A percentile compares a stretch with the other conserved stretches of the same genome.
phyloP scores from a whole-genome alignment of 225 moss, liverwort and hornwort genomes.

The Physcomitrium patens region DNA sequence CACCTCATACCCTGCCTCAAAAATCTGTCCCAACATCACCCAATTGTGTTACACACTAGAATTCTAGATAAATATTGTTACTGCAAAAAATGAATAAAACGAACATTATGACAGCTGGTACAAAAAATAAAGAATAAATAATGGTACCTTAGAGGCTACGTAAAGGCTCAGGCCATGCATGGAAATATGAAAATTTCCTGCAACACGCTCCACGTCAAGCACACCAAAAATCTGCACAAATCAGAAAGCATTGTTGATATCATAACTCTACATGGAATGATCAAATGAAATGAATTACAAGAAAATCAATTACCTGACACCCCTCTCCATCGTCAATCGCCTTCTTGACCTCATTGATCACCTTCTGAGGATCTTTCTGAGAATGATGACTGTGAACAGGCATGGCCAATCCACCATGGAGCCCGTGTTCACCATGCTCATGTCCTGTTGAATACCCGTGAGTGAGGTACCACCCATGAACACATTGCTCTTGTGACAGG shows the following conservation, averaged over 20 bases:
- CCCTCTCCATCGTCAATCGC: slow-evolving; percentile 87
- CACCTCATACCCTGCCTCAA: slow-evolving; percentile 75
- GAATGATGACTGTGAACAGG: slow-evolving; percentile 54
- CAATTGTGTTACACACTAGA: slow-evolving; percentile 20
- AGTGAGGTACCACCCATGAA: slow-evolving; percentile 2
- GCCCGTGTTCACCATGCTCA: slow-evolving; percentile 50
- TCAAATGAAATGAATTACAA: background rate
- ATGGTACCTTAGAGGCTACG: slow-evolving; percentile 83
- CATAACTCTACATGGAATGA: slow-evolving; percentile 12
- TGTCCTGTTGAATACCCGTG: slow-evolving; percentile 41
- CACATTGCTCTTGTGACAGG: background rate
- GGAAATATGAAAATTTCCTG: slow-evolving; percentile 97
- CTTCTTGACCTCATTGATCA: slow-evolving; percentile 77
- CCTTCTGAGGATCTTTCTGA: slow-evolving; percentile 75
- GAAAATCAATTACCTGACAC: slow-evolving; percentile 70
- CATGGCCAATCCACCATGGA: slow-evolving; percentile 45
- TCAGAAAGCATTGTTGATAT: slow-evolving; percentile 12
- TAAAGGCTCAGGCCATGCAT: slow-evolving; percentile 94
- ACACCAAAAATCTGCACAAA: slow-evolving; percentile 88
- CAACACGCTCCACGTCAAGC: slow-evolving; percentile 93
- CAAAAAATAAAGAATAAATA: background rate
- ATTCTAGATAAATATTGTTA: slow-evolving; percentile 14
- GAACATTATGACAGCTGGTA: background rate
- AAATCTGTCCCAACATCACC: slow-evolving; percentile 64
- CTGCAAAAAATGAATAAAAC: background rate